Percentiles rank a stretch among this genome's conserved stretches.
Evolutionary conservation across 768 basidiomycete species (phyloP).

Genomic region (Leccinum longicurvipes): DNA sequence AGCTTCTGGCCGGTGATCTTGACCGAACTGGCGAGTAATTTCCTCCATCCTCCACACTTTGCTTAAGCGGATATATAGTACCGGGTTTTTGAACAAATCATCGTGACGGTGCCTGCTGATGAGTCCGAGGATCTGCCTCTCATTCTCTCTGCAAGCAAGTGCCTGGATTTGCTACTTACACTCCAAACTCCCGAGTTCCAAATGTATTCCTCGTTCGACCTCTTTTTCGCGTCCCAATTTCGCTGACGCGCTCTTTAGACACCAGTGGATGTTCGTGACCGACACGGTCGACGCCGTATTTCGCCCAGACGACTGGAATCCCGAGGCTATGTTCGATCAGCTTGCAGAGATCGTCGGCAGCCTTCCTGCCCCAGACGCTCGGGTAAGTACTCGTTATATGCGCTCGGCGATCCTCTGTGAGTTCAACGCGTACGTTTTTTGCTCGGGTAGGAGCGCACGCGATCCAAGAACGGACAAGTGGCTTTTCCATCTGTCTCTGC

Average conservation of each 20-base stretch:
- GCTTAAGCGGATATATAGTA: slow-evolving; percentile 48
- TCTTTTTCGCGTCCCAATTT: background rate
- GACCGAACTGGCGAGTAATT: slow-evolving; percentile 73
- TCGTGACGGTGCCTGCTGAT: slow-evolving; percentile 68
- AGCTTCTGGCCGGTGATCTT: slow-evolving; percentile 97
- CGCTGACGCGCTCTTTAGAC: slow-evolving; percentile 40
- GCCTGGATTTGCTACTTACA: slow-evolving; percentile 87
- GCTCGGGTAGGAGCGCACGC: slow-evolving; percentile 25
- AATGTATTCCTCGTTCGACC: slow-evolving; percentile 53
- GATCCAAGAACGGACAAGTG: slow-evolving; percentile 20
- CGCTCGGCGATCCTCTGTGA: background rate
- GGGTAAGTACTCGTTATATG: slow-evolving; percentile 10
- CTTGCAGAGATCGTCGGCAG: slow-evolving; percentile 79
- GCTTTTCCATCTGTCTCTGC: slow-evolving; percentile 20
- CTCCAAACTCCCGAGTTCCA: slow-evolving; percentile 98
- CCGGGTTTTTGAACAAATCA: slow-evolving; percentile 83
- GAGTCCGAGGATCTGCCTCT: slow-evolving; percentile 82
- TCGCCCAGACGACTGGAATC: slow-evolving; percentile 76
- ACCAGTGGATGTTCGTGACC: slow-evolving; percentile 98
- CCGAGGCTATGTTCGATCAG: slow-evolving; percentile 88
- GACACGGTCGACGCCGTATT: slow-evolving; percentile 96
- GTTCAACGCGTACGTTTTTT: background rate
- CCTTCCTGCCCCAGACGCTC: slow-evolving; percentile 48
- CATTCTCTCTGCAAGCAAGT: slow-evolving; percentile 88
- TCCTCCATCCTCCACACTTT: background rate